Evolutionary conservation across 768 basidiomycete genomes (phyloP), one percentile per base, ranked within the genome.

Genomic region (Podaxis sp.): DNA sequence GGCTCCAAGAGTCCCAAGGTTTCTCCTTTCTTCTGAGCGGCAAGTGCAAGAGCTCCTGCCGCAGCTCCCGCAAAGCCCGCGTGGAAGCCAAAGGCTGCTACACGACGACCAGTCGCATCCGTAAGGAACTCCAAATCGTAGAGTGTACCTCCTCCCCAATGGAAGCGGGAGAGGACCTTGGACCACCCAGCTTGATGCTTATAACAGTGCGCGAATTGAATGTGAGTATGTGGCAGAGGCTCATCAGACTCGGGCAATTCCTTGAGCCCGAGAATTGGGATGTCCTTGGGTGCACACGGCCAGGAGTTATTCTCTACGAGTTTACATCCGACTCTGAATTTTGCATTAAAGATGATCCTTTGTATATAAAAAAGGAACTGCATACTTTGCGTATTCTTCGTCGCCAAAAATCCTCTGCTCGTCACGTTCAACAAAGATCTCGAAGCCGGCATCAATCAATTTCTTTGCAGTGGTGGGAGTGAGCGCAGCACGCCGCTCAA

Each of bases 31-130:
- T 80, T 79, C 55, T 89, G 82, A 21, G 89, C 80, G 1, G 89
- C 91, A 36, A 87, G 72, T 2, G 92, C 93, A 27, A 98, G 82
- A 6, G 91, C 91, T 21, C 91, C 89, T 0, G 91, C 94, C 4
- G 95, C 96, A 9, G 95, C 93, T 14, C 97, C 97, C n/a, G 96
- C 95, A 68, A 98, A 99, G 4, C 97, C 97, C 11, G 97, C 97
- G 72, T 98, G 92, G 78, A 89, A 99, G 5, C 97, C 97, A 69
- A 99, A 99, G 0, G 97, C 97, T 14, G 97, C 96, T 37, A 99
- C 95, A 48, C 97, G 90, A 28, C 96, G 83, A 13, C 95, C 93
- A 40, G 67, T 77, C 1, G 79, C 84, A 70, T 98, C 93, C 64
- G 85, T 89, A 63, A 98, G 80, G 76, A 98, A 99, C 75, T 99